A percentile compares a stretch with the other conserved stretches of the same genome.
Evolutionary conservation across 208 protist genomes (phyloP).

Genomic region (Crithidia expoeki): DNA sequence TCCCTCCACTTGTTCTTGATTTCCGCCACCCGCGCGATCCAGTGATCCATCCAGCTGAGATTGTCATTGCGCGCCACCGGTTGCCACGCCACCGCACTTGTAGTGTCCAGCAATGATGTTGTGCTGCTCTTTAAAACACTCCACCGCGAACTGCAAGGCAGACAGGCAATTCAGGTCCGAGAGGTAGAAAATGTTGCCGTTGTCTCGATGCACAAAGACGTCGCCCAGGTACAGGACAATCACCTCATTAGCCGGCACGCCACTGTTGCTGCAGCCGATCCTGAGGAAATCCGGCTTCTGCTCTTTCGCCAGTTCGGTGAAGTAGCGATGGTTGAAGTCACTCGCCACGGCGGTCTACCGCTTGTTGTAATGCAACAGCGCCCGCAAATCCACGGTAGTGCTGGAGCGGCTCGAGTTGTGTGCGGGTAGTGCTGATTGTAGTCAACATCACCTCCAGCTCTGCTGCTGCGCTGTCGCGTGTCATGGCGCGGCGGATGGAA

Average conservation of each 20-base stretch:
- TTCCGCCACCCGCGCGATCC: constrained; percentile 73
- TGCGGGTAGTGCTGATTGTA: constrained; percentile 10
- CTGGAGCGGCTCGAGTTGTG: constrained; percentile 8
- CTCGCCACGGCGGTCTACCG: constrained; percentile 81
- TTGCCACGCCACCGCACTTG: constrained; percentile 92
- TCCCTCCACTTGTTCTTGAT: constrained; percentile 73
- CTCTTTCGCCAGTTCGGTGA: constrained; percentile 67
- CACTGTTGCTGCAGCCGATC: constrained; percentile 94
- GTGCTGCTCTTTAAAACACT: constrained; percentile 92
- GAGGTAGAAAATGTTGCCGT: constrained; percentile 92
- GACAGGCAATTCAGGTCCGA: constrained; percentile 91
- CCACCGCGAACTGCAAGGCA: constrained; percentile 94
- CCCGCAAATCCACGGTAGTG: constrained; percentile 55
- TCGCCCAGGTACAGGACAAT: constrained; percentile 90
- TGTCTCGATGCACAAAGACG: constrained; percentile 95
- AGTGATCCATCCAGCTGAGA: constrained; percentile 75
- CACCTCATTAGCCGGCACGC: constrained; percentile 86
- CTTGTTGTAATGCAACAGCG: constrained; percentile 88
- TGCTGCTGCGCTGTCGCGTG: constrained; percentile 12
- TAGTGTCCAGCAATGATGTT: constrained; percentile 95
- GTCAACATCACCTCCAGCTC: constrained; percentile 8
- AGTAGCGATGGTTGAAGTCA: constrained; percentile 86
- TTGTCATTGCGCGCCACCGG: constrained; percentile 54
- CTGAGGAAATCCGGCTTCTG: constrained; percentile 93
- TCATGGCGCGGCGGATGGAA: constrained; percentile 24